Evolutionary conservation across 805 yeast species (phyloP), one percentile per base, ranked within the genome.

Genomic region (Metschnikowia borealis): DNA sequence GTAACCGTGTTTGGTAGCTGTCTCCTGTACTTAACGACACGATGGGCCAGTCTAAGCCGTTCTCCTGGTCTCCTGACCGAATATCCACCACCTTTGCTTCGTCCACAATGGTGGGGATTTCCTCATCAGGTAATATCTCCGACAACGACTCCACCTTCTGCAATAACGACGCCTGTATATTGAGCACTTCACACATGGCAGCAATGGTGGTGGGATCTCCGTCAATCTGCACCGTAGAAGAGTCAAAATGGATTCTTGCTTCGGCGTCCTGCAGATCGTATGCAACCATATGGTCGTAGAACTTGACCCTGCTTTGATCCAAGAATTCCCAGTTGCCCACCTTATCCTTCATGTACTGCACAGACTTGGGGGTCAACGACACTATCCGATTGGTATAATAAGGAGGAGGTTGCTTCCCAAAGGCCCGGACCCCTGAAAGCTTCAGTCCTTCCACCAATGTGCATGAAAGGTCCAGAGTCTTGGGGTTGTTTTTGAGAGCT

Each of bases 111-210:
- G 74, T 34, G 71, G 68, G 52, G 34, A 54, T 29, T 46, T 57
- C 33, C 58, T 65, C 51, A n/a, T 52, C 55, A 5, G 45, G 52
- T 51, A 32, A 50, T 58, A 35, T 53, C 35, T 56, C 60, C 38
- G 63, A 58, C 34, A 70, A 49, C 37, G 64, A 65, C 33, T 70
- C 73, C 8, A 73, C 60, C 54, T 84, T 69, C 47, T 74, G 74
- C 43, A 84, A 74, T 46, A 90, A 68, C 0, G 89, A 84, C 32
- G 87, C 78, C 65, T 92, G 98, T 42, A 94, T 74, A 62, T 94
- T 92, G 48, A 85, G 64, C 58, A 85, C 88, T 68, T 94, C 99
- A 57, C 87, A 80, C 98, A 94, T 94, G 21, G 84, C 87, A 17
- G 88, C 97, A 48, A 73, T 60, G 2, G 62, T 64, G 5, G 68